Percentiles rank a stretch among this genome's conserved stretches.
phyloP scores from a whole-genome alignment of 2,329 filamentous ascomycete genomes.

The Penicillium sp. region DNA sequence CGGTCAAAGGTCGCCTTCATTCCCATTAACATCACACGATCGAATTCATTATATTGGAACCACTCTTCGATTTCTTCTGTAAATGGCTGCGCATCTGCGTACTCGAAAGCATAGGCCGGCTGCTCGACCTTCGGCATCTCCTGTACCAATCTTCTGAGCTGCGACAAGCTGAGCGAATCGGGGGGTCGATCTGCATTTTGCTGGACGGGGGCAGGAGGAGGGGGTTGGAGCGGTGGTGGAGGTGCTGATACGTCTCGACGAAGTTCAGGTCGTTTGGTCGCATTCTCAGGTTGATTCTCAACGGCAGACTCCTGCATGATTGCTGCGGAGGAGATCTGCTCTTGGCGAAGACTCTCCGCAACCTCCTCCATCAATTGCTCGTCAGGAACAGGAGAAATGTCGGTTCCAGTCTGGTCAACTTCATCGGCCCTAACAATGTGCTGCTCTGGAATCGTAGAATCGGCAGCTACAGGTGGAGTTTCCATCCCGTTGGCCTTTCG shows the following conservation, averaged over 20 bases:
- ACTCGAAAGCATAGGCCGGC: slow-evolving; percentile 80
- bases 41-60: slow-evolving; percentile 89
- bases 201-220: slow-evolving; percentile 46
- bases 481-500: slow-evolving; percentile 25
- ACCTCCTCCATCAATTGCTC: slow-evolving; percentile 45
- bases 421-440: slow-evolving; percentile 51
- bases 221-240: slow-evolving; percentile 46
- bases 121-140: slow-evolving; percentile 70
- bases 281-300: slow-evolving; percentile 16
- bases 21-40: slow-evolving; percentile 73
- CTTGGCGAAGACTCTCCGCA: slow-evolving; percentile 37
- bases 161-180: slow-evolving; percentile 73
- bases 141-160: slow-evolving; percentile 69
- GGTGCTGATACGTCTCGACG: slow-evolving; percentile 38
- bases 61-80: slow-evolving; percentile 94
- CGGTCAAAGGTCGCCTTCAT: slow-evolving; percentile 75
- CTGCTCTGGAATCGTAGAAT: slow-evolving; percentile 31
- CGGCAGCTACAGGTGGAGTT: slow-evolving; percentile 19
- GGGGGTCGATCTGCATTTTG: slow-evolving; percentile 41
- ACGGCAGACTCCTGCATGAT: slow-evolving; percentile 6
- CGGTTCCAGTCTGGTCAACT: slow-evolving; percentile 48
- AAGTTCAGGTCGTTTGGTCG: slow-evolving; percentile 34
- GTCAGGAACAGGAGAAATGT: slow-evolving; percentile 46
- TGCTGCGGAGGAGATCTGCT: slow-evolving; percentile 26
- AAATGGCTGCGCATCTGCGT: slow-evolving; percentile 69